Conservation (phyloP, 352 stramenopile genomes). For the Pythium guiyangense region DNA sequence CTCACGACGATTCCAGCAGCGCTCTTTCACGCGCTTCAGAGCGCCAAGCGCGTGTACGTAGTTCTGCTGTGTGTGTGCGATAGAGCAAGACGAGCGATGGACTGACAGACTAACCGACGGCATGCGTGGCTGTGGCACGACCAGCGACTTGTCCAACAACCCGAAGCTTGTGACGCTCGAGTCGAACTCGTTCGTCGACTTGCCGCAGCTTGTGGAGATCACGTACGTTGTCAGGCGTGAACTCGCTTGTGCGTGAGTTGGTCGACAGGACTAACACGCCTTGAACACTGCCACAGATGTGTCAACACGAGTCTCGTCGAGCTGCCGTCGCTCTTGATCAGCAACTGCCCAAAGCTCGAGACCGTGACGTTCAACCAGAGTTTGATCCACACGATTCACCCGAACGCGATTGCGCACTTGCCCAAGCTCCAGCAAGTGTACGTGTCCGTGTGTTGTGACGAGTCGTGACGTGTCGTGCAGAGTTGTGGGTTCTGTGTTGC, state of each 20-base stretch:
- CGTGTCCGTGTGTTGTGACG: background rate
- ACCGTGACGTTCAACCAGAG: constrained; percentile 35
- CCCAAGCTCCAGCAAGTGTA: constrained; percentile 38
- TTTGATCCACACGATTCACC: constrained; percentile 25
- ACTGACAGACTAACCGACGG: background rate
- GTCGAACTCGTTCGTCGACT: constrained; percentile 35
- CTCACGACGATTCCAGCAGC: constrained; percentile 30
- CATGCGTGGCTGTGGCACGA: background rate
- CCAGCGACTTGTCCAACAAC: constrained; percentile 55
- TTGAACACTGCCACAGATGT: constrained; percentile 15
- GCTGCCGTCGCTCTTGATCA: constrained; percentile 27
- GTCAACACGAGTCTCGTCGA: constrained; percentile 34
- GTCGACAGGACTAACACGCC: background rate
- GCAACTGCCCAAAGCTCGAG: constrained; percentile 33
- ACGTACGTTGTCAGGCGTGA: constrained; percentile 18
- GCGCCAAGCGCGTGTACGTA: constrained; percentile 34
- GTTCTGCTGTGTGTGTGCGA: background rate
- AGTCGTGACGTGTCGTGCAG: background rate
- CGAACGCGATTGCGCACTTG: constrained; percentile 26
- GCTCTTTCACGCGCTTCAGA: constrained; percentile 41
- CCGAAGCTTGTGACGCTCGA: constrained; percentile 40
- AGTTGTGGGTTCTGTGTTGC: background rate
- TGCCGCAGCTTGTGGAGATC: constrained; percentile 38
- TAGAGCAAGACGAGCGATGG: no score
- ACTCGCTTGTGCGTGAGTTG: background rate